Evolutionary conservation across 805 yeast species (phyloP).

Genomic region (Hanseniaspora thailandica): DNA sequence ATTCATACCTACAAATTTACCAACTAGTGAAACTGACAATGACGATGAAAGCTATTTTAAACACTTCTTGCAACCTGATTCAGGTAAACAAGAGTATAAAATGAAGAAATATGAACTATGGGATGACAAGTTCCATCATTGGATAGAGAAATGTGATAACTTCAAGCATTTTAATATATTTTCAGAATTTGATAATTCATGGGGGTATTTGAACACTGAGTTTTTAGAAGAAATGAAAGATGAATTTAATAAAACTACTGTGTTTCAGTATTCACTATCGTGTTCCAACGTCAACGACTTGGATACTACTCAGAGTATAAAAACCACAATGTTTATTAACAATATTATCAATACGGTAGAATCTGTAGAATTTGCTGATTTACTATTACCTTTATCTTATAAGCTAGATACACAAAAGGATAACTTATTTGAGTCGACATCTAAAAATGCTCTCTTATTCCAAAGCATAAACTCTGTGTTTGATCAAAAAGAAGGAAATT

Average conservation of each 20-base stretch:
- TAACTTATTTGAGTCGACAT: background rate
- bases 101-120: conserved; percentile 38
- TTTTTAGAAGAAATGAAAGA: conserved; percentile 50
- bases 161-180: conserved; percentile 59
- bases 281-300: background rate
- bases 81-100: conserved; percentile 54
- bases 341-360: conserved; percentile 38
- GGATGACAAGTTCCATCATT: conserved; percentile 47
- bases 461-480: conserved; percentile 13
- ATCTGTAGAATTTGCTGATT: conserved; percentile 37
- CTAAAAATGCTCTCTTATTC: conserved; percentile 8
- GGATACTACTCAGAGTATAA: conserved; percentile 21
- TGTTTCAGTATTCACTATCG: conserved; percentile 35
- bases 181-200: conserved; percentile 62
- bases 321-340: conserved; percentile 24
- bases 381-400: conserved; percentile 44
- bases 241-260: conserved; percentile 44
- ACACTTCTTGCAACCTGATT: conserved; percentile 37
- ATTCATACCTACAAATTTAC: conserved; percentile 5
- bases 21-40: background rate
- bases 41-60: conserved; percentile 18
- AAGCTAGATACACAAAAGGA: background rate
- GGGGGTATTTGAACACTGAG: conserved; percentile 66
- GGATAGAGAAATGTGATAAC: conserved; percentile 65
- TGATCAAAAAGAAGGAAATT: conserved; percentile 1